phyloP scores from a whole-genome alignment of 441 rosid species.

The Populus hybrid region DNA sequence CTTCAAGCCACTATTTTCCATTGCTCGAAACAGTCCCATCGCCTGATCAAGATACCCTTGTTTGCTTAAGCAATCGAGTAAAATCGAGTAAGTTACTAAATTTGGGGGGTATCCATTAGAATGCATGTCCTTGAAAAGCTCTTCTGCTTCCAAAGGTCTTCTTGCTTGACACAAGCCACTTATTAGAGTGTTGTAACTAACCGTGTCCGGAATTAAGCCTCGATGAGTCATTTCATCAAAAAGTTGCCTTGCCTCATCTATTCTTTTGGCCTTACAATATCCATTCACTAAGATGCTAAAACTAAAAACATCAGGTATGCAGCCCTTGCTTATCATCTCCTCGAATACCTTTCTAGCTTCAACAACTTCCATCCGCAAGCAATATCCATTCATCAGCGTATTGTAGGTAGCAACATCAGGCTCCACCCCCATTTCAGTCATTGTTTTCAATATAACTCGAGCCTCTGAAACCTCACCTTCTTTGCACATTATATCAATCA shows the following conservation, averaged over 20 bases:
- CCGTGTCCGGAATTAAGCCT: not conserved
- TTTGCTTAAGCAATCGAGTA: not conserved
- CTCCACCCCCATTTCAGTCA: not conserved
- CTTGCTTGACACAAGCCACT: not conserved
- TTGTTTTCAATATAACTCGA: not conserved
- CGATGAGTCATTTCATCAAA: not conserved
- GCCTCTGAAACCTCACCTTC: slow-evolving; percentile 1
- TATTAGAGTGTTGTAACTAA: not conserved
- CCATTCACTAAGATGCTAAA: not conserved
- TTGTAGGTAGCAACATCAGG: not conserved
- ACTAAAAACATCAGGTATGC: not conserved
- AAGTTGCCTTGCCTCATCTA: not conserved
- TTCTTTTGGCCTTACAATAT: not conserved
- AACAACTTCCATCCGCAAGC: not conserved
- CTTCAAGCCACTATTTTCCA: not conserved
- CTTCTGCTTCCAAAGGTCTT: not conserved
- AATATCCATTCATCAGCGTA: not conserved
- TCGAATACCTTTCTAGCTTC: not conserved
- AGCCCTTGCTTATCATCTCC: not conserved
- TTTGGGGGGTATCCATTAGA: not conserved
- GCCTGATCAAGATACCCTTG: not conserved
- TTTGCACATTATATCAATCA: not conserved
- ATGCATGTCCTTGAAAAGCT: not conserved
- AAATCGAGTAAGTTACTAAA: not conserved
- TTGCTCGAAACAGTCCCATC: not conserved